Conservation (phyloP, 495 filamentous ascomycete genomes). For the Letharia columbiana region DNA sequence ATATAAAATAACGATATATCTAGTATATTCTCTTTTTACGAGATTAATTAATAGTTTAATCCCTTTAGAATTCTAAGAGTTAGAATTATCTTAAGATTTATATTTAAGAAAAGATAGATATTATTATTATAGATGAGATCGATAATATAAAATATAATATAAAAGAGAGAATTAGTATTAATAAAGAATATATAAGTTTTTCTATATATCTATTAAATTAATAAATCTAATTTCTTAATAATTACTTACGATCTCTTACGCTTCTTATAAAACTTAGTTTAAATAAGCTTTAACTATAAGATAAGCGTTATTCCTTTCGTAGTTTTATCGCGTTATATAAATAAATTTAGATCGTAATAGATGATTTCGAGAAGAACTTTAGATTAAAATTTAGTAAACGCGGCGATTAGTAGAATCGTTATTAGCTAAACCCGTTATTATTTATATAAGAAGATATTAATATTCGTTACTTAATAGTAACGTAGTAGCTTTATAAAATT, state of each 20-base stretch:
- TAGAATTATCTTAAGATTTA: too few species aligned
- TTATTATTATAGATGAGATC: constrained; percentile 20
- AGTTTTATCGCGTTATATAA: constrained; percentile 12
- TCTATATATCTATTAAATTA: constrained; percentile 4
- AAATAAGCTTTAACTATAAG: background rate
- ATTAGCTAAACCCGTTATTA: constrained; percentile 15
- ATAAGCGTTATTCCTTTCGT: constrained; percentile 7
- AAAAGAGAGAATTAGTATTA: constrained; percentile 11
- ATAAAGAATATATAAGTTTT: constrained; percentile 19
- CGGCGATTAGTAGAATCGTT: constrained; percentile 14
- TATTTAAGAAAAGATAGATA: constrained; percentile 7
- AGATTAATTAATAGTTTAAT: too few species aligned
- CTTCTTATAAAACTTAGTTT: constrained; percentile 15
- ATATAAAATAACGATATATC: too few species aligned
- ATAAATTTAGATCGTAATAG: constrained; percentile 15
- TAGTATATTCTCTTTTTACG: too few species aligned
- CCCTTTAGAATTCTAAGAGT: too few species aligned
- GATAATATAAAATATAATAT: constrained; percentile 20
- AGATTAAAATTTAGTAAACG: constrained; percentile 8
- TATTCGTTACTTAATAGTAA: constrained; percentile 15
- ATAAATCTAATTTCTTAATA: background rate
- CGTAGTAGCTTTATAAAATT: constrained; percentile 12
- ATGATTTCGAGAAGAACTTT: constrained; percentile 11
- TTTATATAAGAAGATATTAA: constrained; percentile 13
- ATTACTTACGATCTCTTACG: constrained; percentile 8